Conservation (phyloP, 306 rosid species). For the Sesbania bispinosa region DNA sequence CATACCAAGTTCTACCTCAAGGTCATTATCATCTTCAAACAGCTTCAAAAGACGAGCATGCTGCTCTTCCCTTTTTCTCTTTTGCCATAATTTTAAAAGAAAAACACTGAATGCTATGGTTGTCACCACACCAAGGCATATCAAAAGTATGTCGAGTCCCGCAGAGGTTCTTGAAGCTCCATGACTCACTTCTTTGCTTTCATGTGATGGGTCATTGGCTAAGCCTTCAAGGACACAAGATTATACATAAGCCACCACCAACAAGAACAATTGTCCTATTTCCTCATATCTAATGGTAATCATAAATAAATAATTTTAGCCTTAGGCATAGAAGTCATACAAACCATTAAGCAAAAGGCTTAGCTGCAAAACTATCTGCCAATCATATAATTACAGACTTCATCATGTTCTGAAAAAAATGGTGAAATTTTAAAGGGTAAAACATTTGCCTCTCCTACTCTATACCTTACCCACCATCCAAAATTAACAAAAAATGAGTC, state of each 20-base stretch:
- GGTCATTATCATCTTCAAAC: conserved; percentile 90
- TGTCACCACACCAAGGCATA: conserved; percentile 45
- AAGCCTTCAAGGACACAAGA: conserved; percentile 32
- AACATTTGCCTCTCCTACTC: background rate
- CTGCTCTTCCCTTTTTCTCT: conserved; percentile 78
- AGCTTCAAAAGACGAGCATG: conserved; percentile 88
- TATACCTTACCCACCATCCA: background rate
- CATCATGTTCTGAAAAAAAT: background rate
- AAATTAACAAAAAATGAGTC: background rate
- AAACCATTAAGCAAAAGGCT: background rate
- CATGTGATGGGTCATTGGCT: conserved; percentile 40
- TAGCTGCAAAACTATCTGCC: background rate
- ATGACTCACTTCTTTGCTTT: conserved; percentile 29
- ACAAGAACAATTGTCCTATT: background rate
- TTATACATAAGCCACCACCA: conserved; percentile 15
- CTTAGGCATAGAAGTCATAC: too few relatives aligned
- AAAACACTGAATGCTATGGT: conserved; percentile 45
- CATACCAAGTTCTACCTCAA: conserved; percentile 87
- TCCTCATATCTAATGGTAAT: too few relatives aligned
- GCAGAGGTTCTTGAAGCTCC: conserved; percentile 38
- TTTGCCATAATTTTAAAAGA: conserved; percentile 72
- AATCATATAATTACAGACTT: background rate
- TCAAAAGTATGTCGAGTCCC: conserved; percentile 45
- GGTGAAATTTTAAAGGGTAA: background rate
- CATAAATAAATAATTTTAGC: too few relatives aligned